A percentile compares a stretch with the other conserved stretches of the same genome.
phyloP scores from a whole-genome alignment of 169 alveolate genomes.

The Eimeria tenella region DNA sequence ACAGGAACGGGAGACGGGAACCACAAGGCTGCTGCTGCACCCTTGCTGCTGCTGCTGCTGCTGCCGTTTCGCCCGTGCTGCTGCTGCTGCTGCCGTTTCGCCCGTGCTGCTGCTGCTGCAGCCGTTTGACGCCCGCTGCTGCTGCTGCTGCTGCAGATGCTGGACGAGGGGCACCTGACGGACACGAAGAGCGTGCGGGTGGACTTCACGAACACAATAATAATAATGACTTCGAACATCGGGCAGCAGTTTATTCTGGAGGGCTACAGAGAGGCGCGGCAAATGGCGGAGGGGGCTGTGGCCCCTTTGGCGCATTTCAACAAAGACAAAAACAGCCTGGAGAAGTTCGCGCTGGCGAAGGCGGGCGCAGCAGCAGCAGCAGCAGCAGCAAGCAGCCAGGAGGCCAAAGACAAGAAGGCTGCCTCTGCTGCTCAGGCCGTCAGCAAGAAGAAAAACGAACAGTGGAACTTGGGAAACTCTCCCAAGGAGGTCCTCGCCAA shows the following conservation, averaged over 20 bases:
- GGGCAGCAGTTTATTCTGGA: slow-evolving; percentile 78
- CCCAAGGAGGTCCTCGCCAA: slow-evolving; percentile 20
- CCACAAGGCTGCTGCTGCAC: too few species aligned
- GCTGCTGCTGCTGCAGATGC: slow-evolving; percentile 8
- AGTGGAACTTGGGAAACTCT: neutral
- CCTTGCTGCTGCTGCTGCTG: too few species aligned
- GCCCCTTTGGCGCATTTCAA: slow-evolving; percentile 34
- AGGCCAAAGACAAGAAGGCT: neutral
- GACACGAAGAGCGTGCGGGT: slow-evolving; percentile 90
- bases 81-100: too few species aligned
- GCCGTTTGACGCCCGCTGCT: neutral
- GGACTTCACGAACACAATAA: slow-evolving; percentile 54
- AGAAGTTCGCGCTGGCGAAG: slow-evolving; percentile 45
- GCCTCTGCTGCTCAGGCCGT: neutral
- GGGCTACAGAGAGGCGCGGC: neutral
- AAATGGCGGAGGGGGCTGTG: neutral
- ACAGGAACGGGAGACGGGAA: too few species aligned
- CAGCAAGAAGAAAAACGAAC: slow-evolving; percentile 12
- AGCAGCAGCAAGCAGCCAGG: neutral
- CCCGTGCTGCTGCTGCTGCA: neutral
- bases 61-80: neutral
- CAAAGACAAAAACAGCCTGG: slow-evolving; percentile 45
- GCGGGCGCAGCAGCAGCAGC: slow-evolving; percentile 13
- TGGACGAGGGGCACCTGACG: slow-evolving; percentile 77
- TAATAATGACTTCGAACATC: slow-evolving; percentile 61